These are phyloP conservation scores for Mycosphaerella arachidis DNA, from an alignment of 2,329 filamentous ascomycete genomes.

Conservation along the genomic window DNA sequence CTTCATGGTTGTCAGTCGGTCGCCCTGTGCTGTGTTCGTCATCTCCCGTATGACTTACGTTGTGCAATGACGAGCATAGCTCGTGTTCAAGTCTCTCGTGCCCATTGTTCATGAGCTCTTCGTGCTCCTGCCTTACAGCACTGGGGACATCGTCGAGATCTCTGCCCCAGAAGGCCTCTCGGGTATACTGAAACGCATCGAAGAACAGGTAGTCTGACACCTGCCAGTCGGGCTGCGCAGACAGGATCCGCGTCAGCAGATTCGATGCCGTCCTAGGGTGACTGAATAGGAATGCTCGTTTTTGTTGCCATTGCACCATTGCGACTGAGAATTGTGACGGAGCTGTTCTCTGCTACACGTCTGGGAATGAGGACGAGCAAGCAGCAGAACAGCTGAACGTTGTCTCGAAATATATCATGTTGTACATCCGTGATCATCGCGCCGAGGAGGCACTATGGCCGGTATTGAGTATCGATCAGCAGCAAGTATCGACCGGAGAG, in stretches of 20 bases:
- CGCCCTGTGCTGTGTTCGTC: neutral
- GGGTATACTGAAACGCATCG: constrained; percentile 6
- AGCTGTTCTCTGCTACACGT: too few species aligned
- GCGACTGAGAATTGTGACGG: too few species aligned
- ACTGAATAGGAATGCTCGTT: constrained; percentile 8
- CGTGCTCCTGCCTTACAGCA: neutral
- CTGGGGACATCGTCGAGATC: neutral
- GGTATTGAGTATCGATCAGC: too few species aligned
- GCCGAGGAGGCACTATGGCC: too few species aligned
- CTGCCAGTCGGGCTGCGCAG: constrained; percentile 2
- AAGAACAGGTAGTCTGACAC: constrained; percentile 5
- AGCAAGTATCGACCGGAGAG: too few species aligned
- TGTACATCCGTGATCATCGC: too few species aligned
- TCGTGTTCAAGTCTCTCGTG: neutral
- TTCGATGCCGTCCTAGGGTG: constrained; percentile 9
- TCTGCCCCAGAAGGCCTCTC: neutral
- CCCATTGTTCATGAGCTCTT: neutral
- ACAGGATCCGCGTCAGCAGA: constrained; percentile 5
- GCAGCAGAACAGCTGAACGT: too few species aligned
- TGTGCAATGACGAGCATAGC: neutral
- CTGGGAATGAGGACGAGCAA: too few species aligned
- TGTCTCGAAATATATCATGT: too few species aligned
- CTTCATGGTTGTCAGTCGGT: neutral
- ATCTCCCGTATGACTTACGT: neutral
- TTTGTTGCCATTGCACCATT: constrained; percentile 4